These are phyloP conservation scores for Aspergillus flavus DNA, from an alignment of 2,329 filamentous ascomycete genomes.

Conservation along the genomic window DNA sequence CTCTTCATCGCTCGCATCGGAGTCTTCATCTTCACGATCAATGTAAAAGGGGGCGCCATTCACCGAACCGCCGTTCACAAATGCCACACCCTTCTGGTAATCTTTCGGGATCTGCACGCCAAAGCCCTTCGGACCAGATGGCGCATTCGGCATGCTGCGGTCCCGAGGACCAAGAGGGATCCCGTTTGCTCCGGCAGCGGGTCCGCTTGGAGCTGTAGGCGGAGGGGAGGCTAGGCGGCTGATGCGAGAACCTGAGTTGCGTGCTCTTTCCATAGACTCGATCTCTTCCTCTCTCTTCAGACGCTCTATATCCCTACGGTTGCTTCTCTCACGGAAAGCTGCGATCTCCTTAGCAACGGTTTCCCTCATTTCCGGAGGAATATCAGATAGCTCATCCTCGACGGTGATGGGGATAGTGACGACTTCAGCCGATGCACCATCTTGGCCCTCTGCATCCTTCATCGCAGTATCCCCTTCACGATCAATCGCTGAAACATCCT, in stretches of 20 bases:
- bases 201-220: constrained; percentile 62
- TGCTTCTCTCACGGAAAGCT: constrained; percentile 90
- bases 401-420: constrained; percentile 84
- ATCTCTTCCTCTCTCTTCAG: constrained; percentile 88
- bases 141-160: constrained; percentile 70
- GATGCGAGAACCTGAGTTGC: constrained; percentile 65
- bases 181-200: constrained; percentile 67
- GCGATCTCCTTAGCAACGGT: constrained; percentile 93
- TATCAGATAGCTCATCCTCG: constrained; percentile 93
- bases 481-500: constrained; percentile 55
- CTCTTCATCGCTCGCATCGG: constrained; percentile 84
- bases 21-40: constrained; percentile 79
- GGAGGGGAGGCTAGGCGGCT: constrained; percentile 75
- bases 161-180: constrained; percentile 75
- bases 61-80: constrained; percentile 76
- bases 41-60: constrained; percentile 60
- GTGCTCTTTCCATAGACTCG: constrained; percentile 78
- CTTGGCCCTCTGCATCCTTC: constrained; percentile 61
- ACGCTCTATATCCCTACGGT: constrained; percentile 82
- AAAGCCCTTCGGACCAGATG: constrained; percentile 68
- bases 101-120: constrained; percentile 67
- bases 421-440: constrained; percentile 72
- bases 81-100: constrained; percentile 76
- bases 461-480: constrained; percentile 69
- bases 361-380: constrained; percentile 93